Evolutionary conservation across 1,284 basidiomycete genomes (phyloP), one percentile per base, ranked within the genome.

Genomic region (Irpex sp.): DNA sequence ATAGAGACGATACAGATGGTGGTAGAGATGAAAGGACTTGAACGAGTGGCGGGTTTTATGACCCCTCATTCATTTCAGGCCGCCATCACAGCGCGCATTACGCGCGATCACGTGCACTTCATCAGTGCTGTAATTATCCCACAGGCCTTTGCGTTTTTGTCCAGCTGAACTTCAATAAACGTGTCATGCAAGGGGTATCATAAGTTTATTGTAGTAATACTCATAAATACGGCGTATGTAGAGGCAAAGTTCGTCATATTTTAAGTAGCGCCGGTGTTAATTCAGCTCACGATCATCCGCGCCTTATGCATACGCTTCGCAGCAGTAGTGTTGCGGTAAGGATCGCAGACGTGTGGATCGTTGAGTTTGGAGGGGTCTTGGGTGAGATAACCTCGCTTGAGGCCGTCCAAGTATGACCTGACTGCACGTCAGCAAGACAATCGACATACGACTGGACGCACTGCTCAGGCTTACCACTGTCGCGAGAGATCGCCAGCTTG

Each of bases 351-450:
- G 61, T 85, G 68, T 0, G 84, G 79, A 69, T 92, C 75, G 62
- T 86, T 65, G 46, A 84, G 70, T 62, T 78, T 61, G 0, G 85
- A 77, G 1, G 90, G 89, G 68, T 92, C 82, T 63, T 78, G 66
- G 0, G 87, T 90, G 37, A 92, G 74, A 72, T 82, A 88, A 3
- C 88, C 88, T 8, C 77, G 71, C 35, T 76, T 67, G 8, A 89
- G 71, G 9, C 83, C 90, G 59, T 88, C 83, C n/a, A 86, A 72
- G 70, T 92, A 92, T 1, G 89, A 90, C 89, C 89, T 91, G 65
- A 8, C 57, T 19, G 56, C 6, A 13, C 35, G n/a, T 31, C 58
- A 36, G 5, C 31, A 60, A 31, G 26, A 26, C 21, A 36, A 15
- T 53, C 36, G 6, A 13, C 53, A 19, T 43, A 60, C 26, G 8